Percentiles rank a stretch among this genome's conserved stretches.
These are phyloP conservation scores for Cylindrotheca fusiformis DNA, from an alignment of 108 stramenopile genomes.

Conservation along the genomic window DNA sequence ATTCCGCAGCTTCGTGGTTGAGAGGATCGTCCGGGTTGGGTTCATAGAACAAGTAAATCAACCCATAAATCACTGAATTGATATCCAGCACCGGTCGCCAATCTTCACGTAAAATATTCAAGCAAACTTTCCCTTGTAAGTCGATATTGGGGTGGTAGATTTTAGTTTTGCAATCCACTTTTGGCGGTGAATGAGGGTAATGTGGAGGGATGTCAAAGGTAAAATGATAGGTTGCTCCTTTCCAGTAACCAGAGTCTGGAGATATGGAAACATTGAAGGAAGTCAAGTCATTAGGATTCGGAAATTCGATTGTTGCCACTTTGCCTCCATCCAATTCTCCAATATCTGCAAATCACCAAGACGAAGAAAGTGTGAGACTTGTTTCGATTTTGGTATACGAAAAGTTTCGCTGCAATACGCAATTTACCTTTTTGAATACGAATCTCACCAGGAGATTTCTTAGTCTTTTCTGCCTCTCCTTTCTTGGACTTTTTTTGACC, in stretches of 20 bases:
- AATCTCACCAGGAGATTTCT: slow-evolving; percentile 96
- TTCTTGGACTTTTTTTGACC: slow-evolving; percentile 82
- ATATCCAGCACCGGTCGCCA: slow-evolving; percentile 99
- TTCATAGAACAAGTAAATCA: slow-evolving; percentile 98
- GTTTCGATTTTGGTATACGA: not conserved
- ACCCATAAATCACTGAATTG: slow-evolving; percentile 98
- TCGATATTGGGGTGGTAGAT: slow-evolving; percentile 99
- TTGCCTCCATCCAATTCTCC: slow-evolving; percentile 98
- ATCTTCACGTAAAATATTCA: slow-evolving; percentile 98
- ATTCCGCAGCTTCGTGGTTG: slow-evolving; percentile 97
- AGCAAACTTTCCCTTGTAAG: slow-evolving; percentile 96
- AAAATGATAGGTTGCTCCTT: slow-evolving; percentile 93
- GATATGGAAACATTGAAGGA: slow-evolving; percentile 85
- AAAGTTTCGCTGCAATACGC: slow-evolving; percentile 14
- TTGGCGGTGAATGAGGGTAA: slow-evolving; percentile 99
- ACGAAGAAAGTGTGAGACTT: not conserved
- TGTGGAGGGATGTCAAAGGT: slow-evolving; percentile 91
- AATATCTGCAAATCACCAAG: slow-evolving; percentile 69
- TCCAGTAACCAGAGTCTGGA: slow-evolving; percentile 95
- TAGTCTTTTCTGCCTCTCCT: slow-evolving; percentile 52
- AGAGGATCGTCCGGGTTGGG: slow-evolving; percentile 99
- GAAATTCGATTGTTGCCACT: slow-evolving; percentile 90
- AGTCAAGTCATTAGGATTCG: slow-evolving; percentile 96
- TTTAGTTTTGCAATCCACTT: slow-evolving; percentile 91
- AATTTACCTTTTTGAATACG: slow-evolving; percentile 95